phyloP scores from a whole-genome alignment of 768 basidiomycete genomes.

The Lactarius hatsudake region DNA sequence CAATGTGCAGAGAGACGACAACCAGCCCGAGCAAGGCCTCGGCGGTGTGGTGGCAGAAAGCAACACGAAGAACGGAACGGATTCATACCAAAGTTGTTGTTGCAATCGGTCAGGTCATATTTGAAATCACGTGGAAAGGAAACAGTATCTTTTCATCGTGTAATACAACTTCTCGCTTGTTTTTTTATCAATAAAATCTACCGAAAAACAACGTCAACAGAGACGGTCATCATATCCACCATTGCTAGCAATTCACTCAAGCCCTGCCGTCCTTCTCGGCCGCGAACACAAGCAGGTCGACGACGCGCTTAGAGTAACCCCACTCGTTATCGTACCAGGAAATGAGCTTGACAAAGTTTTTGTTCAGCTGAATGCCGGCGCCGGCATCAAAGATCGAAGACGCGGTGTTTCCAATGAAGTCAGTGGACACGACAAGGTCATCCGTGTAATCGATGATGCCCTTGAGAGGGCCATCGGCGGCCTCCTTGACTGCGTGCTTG shows the following conservation, averaged over 20 bases:
- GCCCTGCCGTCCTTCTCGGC: constrained; percentile 62
- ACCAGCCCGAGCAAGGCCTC: constrained; percentile 9
- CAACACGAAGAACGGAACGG: constrained; percentile 16
- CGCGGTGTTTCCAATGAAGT: constrained; percentile 75
- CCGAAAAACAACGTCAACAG: background rate
- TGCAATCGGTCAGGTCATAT: background rate
- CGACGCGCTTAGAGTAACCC: constrained; percentile 91
- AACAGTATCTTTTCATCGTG: background rate
- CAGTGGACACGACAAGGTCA: constrained; percentile 89
- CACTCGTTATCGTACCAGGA: constrained; percentile 95
- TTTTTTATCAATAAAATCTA: constrained; percentile 24
- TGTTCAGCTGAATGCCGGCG: constrained; percentile 90
- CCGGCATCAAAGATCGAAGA: constrained; percentile 93
- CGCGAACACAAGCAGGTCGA: constrained; percentile 81
- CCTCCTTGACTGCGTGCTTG: constrained; percentile 80
- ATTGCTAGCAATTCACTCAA: constrained; percentile 7
- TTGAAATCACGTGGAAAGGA: constrained; percentile 15
- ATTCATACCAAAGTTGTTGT: constrained; percentile 16
- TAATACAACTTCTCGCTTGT: constrained; percentile 8
- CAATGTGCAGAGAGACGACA: constrained; percentile 12
- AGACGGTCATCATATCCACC: background rate
- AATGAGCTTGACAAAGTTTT: constrained; percentile 94
- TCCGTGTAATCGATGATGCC: constrained; percentile 90
- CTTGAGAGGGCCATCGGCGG: constrained; percentile 65
- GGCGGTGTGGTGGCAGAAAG: constrained; percentile 22